Evolutionary conservation across 352 stramenopile genomes (phyloP).

Genomic region (Phytophthora aleatoria): DNA sequence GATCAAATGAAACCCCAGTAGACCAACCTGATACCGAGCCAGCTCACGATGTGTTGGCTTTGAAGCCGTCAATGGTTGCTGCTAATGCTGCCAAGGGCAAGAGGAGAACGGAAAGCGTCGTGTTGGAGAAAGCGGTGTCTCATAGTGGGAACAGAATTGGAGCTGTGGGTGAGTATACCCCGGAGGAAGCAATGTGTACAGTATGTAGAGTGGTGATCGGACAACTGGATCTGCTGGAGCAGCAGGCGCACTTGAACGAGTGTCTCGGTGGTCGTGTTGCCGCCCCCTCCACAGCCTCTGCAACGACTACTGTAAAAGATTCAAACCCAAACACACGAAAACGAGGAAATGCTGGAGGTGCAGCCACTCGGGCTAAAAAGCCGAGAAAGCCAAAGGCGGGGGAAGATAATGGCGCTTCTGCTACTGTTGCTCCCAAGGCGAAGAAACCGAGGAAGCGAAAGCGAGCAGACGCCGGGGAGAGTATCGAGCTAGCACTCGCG

Average conservation of each 20-base stretch:
- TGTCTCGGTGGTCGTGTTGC: slow-evolving; percentile 39
- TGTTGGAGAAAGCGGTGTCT: not conserved
- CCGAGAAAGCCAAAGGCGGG: slow-evolving; percentile 21
- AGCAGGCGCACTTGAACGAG: slow-evolving; percentile 38
- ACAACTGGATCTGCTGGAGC: slow-evolving; percentile 43
- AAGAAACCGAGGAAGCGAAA: slow-evolving; percentile 43
- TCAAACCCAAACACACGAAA: slow-evolving; percentile 25
- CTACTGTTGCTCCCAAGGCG: slow-evolving; percentile 14
- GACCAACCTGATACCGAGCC: slow-evolving; percentile 31
- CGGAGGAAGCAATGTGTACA: slow-evolving; percentile 31
- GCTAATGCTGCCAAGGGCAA: not conserved
- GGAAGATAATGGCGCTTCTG: slow-evolving; percentile 2
- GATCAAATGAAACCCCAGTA: not conserved
- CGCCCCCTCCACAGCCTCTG: not conserved
- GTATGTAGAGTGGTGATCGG: slow-evolving; percentile 32
- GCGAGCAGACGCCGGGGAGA: slow-evolving; percentile 13
- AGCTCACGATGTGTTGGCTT: slow-evolving; percentile 7
- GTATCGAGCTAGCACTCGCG: slow-evolving; percentile 46
- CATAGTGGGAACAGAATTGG: not conserved
- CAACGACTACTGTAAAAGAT: not conserved
- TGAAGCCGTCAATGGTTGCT: not conserved
- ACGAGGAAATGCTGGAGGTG: slow-evolving; percentile 25
- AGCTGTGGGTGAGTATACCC: slow-evolving; percentile 9
- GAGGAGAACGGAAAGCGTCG: not conserved
- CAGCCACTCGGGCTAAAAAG: slow-evolving; percentile 17